Evolutionary conservation across 2,329 filamentous ascomycete species (phyloP), one percentile per base, ranked within the genome.

Genomic region (Diaporthe batatas): DNA sequence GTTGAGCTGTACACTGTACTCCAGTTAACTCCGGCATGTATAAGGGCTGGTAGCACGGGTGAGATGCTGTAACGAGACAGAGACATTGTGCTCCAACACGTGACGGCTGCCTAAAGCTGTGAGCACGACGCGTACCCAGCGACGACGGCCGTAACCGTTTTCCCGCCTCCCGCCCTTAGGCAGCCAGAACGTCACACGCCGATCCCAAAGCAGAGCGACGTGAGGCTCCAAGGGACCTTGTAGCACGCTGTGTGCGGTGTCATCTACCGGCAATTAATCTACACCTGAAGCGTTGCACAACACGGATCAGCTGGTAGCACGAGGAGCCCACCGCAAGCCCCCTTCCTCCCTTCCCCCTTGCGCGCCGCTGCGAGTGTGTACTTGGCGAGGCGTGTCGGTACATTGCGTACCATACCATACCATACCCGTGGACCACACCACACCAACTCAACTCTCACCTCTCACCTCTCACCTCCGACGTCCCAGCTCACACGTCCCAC

Each of bases 51-150:
- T 18, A 51, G 44, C 3, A 49, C 62, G 49, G 47, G 44, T 67
- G 44, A 51, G 29, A 53, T 36, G 44, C 6, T 18, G 14, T 23
- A 53, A 36, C 62, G 44, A 49, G 55, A 55, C 68, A 47, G 51
- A 12, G 62, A 54, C 47, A 57, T 58, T 5, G 42, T 64, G 69
- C 47, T 16, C 47, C 16, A 55, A 39, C 72, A 72, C 70, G 72
- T 72, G 72, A 74, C 53, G 72, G 70, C 70, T 72, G 70, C 72
- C 72, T 74, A 39, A 69, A 74, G 44, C 62, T 67, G 62, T 67
- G 62, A 53, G 62, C 44, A 42, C 3, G 14, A 42, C 39, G 6
- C 39, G 11, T 12, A 39, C 36, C 36, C 53, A n/a, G 21, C 29
- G 44, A 54, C 29, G 3, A 39, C 62, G 25, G 44, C 55, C 55